Percentiles rank a stretch among this genome's conserved stretches.
Conservation (phyloP, 202 grass and related monocot genomes). For the Digitaria exilis region DNA sequence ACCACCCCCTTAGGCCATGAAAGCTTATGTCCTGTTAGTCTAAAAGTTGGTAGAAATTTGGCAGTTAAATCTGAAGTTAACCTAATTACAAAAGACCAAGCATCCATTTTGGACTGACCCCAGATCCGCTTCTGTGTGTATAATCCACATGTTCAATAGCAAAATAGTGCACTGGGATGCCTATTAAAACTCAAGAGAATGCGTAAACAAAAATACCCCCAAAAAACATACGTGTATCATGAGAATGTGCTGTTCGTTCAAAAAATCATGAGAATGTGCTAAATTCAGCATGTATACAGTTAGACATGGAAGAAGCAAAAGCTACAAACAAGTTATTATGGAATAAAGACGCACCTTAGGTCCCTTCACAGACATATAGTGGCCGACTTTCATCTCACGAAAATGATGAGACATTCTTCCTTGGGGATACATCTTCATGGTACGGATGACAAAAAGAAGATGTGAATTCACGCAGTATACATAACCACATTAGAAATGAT, state of each 20-base stretch:
- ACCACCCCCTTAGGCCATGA: not conserved
- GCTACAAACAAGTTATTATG: not conserved
- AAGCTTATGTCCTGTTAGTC: not conserved
- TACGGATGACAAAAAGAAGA: not conserved
- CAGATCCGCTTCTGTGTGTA: not conserved
- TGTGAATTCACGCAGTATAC: not conserved
- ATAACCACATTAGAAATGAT: slow-evolving; percentile 4
- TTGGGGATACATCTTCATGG: slow-evolving; percentile 91
- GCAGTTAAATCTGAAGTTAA: not conserved
- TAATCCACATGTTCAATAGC: not conserved
- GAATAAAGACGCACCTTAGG: slow-evolving; percentile 65
- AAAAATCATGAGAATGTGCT: not conserved
- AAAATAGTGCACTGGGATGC: not conserved
- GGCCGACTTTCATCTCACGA: slow-evolving; percentile 82
- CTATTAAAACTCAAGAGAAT: not conserved
- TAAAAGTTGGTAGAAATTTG: not conserved
- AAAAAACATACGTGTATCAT: not conserved
- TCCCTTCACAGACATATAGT: slow-evolving; percentile 81
- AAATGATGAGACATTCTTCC: slow-evolving; percentile 99
- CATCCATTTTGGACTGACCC: not conserved
- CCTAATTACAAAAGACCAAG: not conserved
- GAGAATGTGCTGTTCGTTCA: not conserved
- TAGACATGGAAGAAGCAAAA: not conserved
- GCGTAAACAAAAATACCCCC: not conserved
- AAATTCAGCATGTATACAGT: not conserved